Conservation (phyloP, 148 eudicot species). For the Polygonum aviculare region DNA sequence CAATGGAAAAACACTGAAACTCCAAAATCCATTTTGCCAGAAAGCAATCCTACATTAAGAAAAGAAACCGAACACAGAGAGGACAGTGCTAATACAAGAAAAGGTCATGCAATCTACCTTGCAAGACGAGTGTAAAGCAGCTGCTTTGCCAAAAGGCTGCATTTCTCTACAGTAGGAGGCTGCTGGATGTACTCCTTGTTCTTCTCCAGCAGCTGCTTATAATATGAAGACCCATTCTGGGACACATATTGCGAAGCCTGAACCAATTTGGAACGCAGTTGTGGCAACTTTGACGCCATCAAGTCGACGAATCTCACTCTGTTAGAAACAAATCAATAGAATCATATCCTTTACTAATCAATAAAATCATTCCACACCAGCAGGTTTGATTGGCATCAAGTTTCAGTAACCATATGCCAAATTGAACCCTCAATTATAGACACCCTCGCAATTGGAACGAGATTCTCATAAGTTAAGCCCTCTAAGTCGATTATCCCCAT, state of each 20-base stretch:
- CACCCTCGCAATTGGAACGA: neutral
- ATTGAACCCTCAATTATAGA: neutral
- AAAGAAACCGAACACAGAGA: neutral
- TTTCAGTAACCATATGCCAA: neutral
- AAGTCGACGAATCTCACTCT: neutral
- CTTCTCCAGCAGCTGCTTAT: constrained; percentile 13
- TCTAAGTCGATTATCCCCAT: neutral
- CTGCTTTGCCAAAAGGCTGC: constrained; percentile 14
- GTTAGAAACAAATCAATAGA: neutral
- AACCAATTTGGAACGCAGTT: constrained; percentile 7
- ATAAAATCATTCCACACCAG: neutral
- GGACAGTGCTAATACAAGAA: neutral
- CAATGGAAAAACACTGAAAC: neutral
- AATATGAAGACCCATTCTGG: constrained; percentile 11
- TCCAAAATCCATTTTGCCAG: neutral
- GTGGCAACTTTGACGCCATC: constrained; percentile 15
- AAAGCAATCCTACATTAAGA: neutral
- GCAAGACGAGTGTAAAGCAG: constrained; percentile 18
- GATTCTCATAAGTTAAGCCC: neutral
- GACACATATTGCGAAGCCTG: constrained; percentile 17
- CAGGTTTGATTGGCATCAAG: neutral
- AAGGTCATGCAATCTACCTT: constrained; percentile 5
- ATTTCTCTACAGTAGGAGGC: constrained; percentile 14
- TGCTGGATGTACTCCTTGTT: constrained; percentile 16
- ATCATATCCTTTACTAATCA: neutral